Evolutionary conservation across 306 rosid species (phyloP), one percentile per base, ranked within the genome.

Genomic region (Cicer judaicum): DNA sequence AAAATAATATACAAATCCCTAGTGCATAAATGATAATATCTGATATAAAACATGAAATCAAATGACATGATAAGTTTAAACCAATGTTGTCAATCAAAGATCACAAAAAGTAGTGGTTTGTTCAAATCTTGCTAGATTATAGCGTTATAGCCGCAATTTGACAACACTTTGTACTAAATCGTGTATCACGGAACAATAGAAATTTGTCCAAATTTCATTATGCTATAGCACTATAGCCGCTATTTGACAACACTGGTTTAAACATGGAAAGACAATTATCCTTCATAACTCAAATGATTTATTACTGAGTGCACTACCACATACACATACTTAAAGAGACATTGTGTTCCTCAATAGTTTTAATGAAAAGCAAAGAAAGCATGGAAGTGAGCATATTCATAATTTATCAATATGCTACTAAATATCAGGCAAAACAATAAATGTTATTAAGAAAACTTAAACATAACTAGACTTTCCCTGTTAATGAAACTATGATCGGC

Each of bases 1-100:
- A 64, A 64, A 78, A 74, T 44, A 50, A 80, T 56, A 70, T 19
- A 15, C 63, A 55, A 69, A 69, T 53, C 61, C 67, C 64, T 4
- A 57, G 42, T 39, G 72, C 34, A 46, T 68, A 53, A 53, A 44
- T 10, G 24, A 66, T 44, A 13, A 73, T 57, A 66, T 70, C 65
- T 52, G 47, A 40, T 42, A 40, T 10, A 73, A 76, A 79, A 42
- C 2, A 42, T 42, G 46, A 42, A 42, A 42, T 42, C 10, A 79
- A 63, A 56, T 49, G 56, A 38, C 13, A 50, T 18, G 56, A 66
- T 56, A 48, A 3, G 19, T 6, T 49, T n/a, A 49, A 49, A 49
- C 19, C 55, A n/a, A 19, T n/a, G 8, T 6, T 49, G 8, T 49
- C 19, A 49, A 49, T 49, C 12, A 7, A 8, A 8, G 55, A 49